Evolutionary conservation across 176 grass and related monocot genomes (phyloP), one percentile per base, ranked within the genome.

Genomic region (Ensete ventricosum): DNA sequence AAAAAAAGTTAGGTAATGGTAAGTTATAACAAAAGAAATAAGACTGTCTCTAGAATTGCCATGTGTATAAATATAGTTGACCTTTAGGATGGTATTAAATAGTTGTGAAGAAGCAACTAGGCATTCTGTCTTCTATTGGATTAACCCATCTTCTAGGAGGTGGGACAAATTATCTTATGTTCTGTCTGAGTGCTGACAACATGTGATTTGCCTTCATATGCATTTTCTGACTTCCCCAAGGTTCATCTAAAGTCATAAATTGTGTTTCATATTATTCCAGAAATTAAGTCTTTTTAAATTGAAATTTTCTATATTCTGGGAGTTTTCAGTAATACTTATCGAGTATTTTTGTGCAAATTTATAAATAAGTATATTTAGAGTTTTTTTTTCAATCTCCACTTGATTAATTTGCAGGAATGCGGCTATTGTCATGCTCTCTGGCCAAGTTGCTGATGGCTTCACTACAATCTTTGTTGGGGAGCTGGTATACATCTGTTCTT

Each of bases 391-490:
- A 22, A 34, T 68, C 52, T 87, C 80, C 71, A 85, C 43, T 78
- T 76, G 21, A 50, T 62, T 75, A 68, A 43, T 82, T 85, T 80
- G 54, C 82, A 98, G 95, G 22, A 81, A 98, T 85, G 95, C 95
- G n/a, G 95, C 95, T 69, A 50, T 83, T 81, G 90, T 98, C 72
- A 98, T 98, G 95, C 95, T 98, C 71, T 88, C 95, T 78, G 95
- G 95, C 60, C 95, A 98, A 82, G 67, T 88, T 85, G 95, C 95
- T 23, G 95, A 98, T 89, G 95, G 86, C 43, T 93, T 93, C 60
- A 29, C 90, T 60, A 98, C 95, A 69, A 85, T 98, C n/a, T 93
- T 98, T 81, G 95, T 77, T 66, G 95, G 95, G 71, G 95, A 98
- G 73, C 54, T 98, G 95, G 95, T 98, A 93, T 11, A 70, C 49